A percentile compares a stretch with the other conserved stretches of the same genome.
Conservation (phyloP, 1,139 yeast genomes). For the Taphrina populina region DNA sequence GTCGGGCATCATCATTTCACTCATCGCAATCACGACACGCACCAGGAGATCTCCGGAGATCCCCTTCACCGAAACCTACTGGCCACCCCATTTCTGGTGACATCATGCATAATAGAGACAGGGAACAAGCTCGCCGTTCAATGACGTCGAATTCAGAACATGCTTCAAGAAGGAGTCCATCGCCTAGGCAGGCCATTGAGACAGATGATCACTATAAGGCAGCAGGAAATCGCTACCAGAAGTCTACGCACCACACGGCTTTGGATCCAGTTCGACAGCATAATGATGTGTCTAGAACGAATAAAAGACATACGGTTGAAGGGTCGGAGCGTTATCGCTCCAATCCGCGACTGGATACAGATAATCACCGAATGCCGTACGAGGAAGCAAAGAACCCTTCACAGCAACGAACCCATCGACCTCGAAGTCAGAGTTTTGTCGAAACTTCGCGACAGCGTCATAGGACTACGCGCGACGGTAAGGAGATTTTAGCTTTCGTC, state of each 20-base stretch:
- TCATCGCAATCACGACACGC: constrained; percentile 5
- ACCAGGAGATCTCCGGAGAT: constrained; percentile 26
- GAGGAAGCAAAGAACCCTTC: too few species aligned
- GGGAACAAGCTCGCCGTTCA: too few species aligned
- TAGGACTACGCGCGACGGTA: constrained; percentile 35
- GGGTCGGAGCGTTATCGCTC: neutral
- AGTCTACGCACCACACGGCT: too few species aligned
- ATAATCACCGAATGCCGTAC: neutral
- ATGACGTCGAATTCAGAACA: too few species aligned
- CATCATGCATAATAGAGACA: too few species aligned
- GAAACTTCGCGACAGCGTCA: neutral
- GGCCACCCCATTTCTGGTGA: too few species aligned
- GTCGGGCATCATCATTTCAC: neutral
- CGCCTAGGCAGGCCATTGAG: neutral
- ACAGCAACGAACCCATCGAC: constrained; percentile 9
- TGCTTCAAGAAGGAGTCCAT: neutral
- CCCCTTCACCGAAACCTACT: constrained; percentile 28
- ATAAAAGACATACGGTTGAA: neutral
- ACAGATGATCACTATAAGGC: neutral
- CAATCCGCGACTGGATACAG: neutral
- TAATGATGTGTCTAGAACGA: too few species aligned
- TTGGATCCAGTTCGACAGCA: too few species aligned
- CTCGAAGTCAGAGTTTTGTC: constrained; percentile 30
- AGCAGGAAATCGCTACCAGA: neutral
- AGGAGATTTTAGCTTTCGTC: constrained; percentile 34